A percentile compares a stretch with the other conserved stretches of the same genome.
These are phyloP conservation scores for Alternaria sp. DNA, from an alignment of 2,329 filamentous ascomycete genomes.

Conservation along the genomic window DNA sequence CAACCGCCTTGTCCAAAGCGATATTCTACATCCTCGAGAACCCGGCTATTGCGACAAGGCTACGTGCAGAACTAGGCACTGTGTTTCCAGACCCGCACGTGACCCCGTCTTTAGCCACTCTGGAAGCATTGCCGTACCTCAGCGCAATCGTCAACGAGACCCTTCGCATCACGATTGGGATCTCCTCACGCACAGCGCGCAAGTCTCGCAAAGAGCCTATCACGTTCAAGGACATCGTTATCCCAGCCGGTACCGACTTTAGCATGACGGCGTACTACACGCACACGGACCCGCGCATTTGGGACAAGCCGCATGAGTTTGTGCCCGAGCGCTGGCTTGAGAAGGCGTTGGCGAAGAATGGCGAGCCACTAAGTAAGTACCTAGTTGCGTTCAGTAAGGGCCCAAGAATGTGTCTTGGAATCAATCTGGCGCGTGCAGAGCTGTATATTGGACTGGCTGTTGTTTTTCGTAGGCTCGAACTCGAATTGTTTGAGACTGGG, in stretches of 20 bases:
- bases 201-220: not conserved
- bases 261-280: not conserved
- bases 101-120: not conserved
- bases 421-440: slow-evolving; percentile 13
- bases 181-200: not conserved
- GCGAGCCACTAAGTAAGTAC: slow-evolving; percentile 16
- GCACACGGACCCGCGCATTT: not conserved
- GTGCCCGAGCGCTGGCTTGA: slow-evolving; percentile 1
- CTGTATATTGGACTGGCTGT: not conserved
- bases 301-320: not conserved
- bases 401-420: slow-evolving; percentile 27
- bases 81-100: not conserved
- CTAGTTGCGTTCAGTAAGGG: slow-evolving; percentile 30
- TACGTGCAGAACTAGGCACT: not conserved
- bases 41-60: not conserved
- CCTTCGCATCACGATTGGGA: not conserved
- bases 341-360: not conserved
- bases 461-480: not conserved
- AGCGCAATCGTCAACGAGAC: not conserved
- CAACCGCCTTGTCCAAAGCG: too few relatives aligned
- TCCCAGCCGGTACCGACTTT: not conserved
- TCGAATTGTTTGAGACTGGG: slow-evolving; percentile 4
- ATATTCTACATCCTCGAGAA: not conserved
- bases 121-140: not conserved
- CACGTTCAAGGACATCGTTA: not conserved